Percentiles rank a stretch among this genome's conserved stretches.
Conservation (phyloP, 306 rosid species). For the Crataegus laevigata region DNA sequence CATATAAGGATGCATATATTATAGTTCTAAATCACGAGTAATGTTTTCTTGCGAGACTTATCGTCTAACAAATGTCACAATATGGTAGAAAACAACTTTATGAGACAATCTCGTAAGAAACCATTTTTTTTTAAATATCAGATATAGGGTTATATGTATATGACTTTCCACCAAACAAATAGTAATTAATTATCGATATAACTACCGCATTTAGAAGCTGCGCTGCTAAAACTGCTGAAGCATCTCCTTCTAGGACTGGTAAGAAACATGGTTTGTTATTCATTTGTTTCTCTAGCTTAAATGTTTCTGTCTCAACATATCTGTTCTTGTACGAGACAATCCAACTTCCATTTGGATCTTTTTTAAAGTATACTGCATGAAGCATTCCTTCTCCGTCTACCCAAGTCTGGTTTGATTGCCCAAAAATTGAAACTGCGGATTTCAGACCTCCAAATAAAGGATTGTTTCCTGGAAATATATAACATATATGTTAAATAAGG, state of each 20-base stretch:
- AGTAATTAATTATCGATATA: background rate
- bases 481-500: no score
- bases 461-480: constrained; percentile 34
- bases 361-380: constrained; percentile 47
- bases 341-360: constrained; percentile 24
- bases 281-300: constrained; percentile 28
- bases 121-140: background rate
- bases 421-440: constrained; percentile 45
- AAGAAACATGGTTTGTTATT: constrained; percentile 39
- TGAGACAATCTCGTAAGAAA: background rate
- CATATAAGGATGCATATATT: background rate
- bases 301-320: constrained; percentile 43
- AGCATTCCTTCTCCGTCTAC: constrained; percentile 87
- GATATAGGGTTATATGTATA: background rate
- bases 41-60: background rate
- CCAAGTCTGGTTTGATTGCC: constrained; percentile 43
- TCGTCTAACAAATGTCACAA: no score
- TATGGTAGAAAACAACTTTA: no score
- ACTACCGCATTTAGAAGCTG: constrained; percentile 40
- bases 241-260: constrained; percentile 43
- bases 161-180: background rate
- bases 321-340: constrained; percentile 40
- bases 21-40: background rate
- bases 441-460: constrained; percentile 60
- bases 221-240: constrained; percentile 34